phyloP scores from a whole-genome alignment of 495 filamentous ascomycete species.

The Terfezia claveryi region DNA sequence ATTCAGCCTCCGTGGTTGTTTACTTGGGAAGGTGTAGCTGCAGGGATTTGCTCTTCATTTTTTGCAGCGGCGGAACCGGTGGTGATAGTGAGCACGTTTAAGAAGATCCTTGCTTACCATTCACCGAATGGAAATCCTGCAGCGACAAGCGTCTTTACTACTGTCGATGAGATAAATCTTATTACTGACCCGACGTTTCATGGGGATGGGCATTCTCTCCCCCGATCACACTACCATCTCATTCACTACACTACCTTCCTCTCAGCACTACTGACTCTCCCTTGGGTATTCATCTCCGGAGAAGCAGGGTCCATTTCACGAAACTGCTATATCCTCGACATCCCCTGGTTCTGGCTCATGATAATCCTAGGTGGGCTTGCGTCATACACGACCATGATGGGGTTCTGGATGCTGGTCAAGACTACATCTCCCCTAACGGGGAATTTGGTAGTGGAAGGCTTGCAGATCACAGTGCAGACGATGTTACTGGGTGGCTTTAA shows the following conservation, averaged over 20 bases:
- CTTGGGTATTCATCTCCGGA: conserved; percentile 27
- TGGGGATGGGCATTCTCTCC: conserved; percentile 21
- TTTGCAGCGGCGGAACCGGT: conserved; percentile 31
- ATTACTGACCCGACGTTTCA: conserved; percentile 1
- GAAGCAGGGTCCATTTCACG: conserved; percentile 25
- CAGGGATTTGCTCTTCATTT: conserved; percentile 29
- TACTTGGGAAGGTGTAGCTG: conserved; percentile 28
- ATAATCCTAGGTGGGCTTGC: conserved; percentile 18
- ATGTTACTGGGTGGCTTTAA: conserved; percentile 20
- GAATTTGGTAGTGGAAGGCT: conserved; percentile 16
- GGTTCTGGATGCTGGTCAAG: conserved; percentile 12
- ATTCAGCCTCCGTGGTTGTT: conserved; percentile 23
- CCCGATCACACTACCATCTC: conserved; percentile 26
- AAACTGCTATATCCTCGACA: conserved; percentile 31
- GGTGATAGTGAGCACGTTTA: conserved; percentile 26
- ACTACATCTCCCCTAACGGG: conserved; percentile 15
- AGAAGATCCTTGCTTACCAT: conserved; percentile 15
- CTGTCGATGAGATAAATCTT: conserved; percentile 3
- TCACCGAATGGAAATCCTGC: conserved; percentile 9
- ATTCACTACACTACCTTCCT: conserved; percentile 30
- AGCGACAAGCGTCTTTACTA: not conserved
- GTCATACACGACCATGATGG: conserved; percentile 12
- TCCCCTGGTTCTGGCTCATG: conserved; percentile 29
- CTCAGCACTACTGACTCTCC: conserved; percentile 25
- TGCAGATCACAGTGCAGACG: conserved; percentile 13